Base-by-base conservation (phyloP, 139 green algal genomes). In the Chlamydomonas sp. region DNA sequence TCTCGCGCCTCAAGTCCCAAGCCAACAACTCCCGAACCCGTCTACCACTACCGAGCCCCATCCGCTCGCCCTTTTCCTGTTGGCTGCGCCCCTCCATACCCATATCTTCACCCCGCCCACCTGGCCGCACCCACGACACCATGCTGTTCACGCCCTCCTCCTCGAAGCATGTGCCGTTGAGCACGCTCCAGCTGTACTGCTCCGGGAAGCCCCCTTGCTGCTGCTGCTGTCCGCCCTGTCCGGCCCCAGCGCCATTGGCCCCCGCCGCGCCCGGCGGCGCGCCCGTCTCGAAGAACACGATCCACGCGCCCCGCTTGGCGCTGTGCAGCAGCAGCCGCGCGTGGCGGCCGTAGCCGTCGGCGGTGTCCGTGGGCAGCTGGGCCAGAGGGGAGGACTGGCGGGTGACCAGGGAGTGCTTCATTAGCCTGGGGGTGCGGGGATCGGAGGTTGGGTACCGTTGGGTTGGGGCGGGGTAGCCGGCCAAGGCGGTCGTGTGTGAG, bases 241-340 rank as follows among this genome's bases (percentile, higher is more conserved):
- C 31, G 31, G 31, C 31, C 31, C 31, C 31, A 49, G 31, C 31
- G 77, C 5, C 58, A 5, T 1, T 60, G 1, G 8, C 63, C 62
- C 20, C 78, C 74, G 72, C 16, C 63, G 77, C 7, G 8, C 15
- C 58, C 81, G n/a, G 63, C 63, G 60, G 68, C 6, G 14, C 20
- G 0, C 12, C 49, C 17, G 60, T 14, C 76, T 93, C 88, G 18
- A 93, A 93, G 72, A 93, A 93, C 60, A 91, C 77, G 71, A 93
- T 85, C 88, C 90, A 93, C 1, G 90, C 90, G 31, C 83, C 80
- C 18, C 76, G 73, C 73, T 68, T 64, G 18, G 86, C 5, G 63
- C 79, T 89, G 87, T 93, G 84, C 61, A 84, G 67, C 60, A 93
- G 18, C 67, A 85, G 79, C 18, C 88, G 77, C 12, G 85, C 62